Conservation (phyloP, 768 basidiomycete genomes). For the Sistotremastrum suecicum region DNA sequence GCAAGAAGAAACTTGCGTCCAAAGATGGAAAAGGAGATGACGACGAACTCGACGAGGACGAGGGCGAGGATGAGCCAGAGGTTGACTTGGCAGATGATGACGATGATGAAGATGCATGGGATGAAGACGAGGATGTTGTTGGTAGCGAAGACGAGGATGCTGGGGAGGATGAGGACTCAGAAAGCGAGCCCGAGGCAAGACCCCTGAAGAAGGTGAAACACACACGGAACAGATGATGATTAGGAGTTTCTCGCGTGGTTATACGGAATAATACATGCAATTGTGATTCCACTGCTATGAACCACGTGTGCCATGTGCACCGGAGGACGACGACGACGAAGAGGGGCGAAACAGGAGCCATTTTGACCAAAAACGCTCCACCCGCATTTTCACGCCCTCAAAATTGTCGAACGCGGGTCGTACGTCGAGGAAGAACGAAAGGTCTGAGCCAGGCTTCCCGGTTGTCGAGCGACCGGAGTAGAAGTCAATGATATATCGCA, state of each 20-base stretch:
- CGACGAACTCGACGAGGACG: conserved; percentile 28
- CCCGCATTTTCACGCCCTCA: conserved; percentile 84
- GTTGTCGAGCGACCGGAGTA: conserved; percentile 61
- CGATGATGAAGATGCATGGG: conserved; percentile 19
- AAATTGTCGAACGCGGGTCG: conserved; percentile 88
- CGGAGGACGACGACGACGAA: too few species aligned
- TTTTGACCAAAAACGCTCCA: conserved; percentile 37
- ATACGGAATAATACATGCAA: too few species aligned
- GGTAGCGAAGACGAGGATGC: too few species aligned
- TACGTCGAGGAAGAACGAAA: conserved; percentile 89
- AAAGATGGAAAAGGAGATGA: conserved; percentile 20
- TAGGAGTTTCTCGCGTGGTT: neutral
- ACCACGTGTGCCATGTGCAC: too few species aligned
- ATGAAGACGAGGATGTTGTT: conserved; percentile 26
- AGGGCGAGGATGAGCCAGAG: conserved; percentile 13
- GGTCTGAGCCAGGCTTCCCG: conserved; percentile 29
- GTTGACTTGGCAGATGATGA: conserved; percentile 14
- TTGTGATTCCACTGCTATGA: too few species aligned
- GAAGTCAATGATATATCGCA: conserved; percentile 97
- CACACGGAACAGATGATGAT: conserved; percentile 28
- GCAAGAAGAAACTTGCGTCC: conserved; percentile 47
- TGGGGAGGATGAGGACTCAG: too few species aligned
- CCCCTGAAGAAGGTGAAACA: conserved; percentile 44
- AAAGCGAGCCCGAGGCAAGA: conserved; percentile 32
- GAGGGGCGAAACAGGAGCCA: conserved; percentile 10